A percentile compares a stretch with the other conserved stretches of the same genome.
These are phyloP conservation scores for Scutellaria minor DNA, from an alignment of 257 asterid species.

Conservation along the genomic window DNA sequence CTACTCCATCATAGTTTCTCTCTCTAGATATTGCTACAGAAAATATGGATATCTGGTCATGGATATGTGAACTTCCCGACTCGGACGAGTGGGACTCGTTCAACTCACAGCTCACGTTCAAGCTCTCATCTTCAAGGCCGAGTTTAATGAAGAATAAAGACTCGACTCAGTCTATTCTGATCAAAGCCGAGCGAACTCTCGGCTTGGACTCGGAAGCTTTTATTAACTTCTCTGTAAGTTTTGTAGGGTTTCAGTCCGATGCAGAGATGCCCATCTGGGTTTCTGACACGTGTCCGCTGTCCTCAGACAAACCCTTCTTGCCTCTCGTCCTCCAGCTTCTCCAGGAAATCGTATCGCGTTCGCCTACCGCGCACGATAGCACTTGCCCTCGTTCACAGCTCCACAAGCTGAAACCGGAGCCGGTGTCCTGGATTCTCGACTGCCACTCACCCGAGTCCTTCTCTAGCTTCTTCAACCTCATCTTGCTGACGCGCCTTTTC, in stretches of 20 bases:
- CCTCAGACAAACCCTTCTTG: slow-evolving; percentile 69
- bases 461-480: slow-evolving; percentile 71
- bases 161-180: slow-evolving; percentile 47
- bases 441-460: slow-evolving; percentile 84
- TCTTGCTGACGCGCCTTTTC: slow-evolving; percentile 76
- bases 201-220: slow-evolving; percentile 40
- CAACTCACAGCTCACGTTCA: slow-evolving; percentile 45
- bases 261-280: slow-evolving; percentile 54
- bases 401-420: slow-evolving; percentile 61
- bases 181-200: slow-evolving; percentile 51
- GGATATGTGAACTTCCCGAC: slow-evolving; percentile 79
- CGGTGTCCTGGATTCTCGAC: slow-evolving; percentile 72
- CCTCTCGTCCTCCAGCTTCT: slow-evolving; percentile 77
- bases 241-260: slow-evolving; percentile 36
- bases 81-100: slow-evolving; percentile 51
- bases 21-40: neutral
- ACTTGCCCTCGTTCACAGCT: slow-evolving; percentile 76
- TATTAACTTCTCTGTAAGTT: slow-evolving; percentile 56
- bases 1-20: neutral
- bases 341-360: slow-evolving; percentile 64
- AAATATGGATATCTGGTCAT: slow-evolving; percentile 83
- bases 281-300: slow-evolving; percentile 61
- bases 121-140: slow-evolving; percentile 15
- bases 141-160: neutral
- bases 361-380: slow-evolving; percentile 73